These are phyloP conservation scores for Didymella exigua DNA, from an alignment of 2,329 filamentous ascomycete genomes.

Conservation along the genomic window DNA sequence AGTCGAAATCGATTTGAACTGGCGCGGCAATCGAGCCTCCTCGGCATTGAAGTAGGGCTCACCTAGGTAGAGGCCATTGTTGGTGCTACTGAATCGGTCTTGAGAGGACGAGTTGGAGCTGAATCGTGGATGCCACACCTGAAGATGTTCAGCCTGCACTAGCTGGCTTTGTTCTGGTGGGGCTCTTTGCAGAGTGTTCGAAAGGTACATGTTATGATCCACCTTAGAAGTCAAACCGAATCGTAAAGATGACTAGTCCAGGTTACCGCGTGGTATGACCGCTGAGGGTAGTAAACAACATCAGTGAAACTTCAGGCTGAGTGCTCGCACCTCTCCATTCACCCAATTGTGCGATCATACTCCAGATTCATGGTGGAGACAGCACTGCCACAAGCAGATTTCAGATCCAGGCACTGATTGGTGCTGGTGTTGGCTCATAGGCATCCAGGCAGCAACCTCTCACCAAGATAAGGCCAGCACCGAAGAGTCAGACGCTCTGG, in stretches of 20 bases:
- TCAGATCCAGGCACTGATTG: background rate
- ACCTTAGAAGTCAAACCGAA: too few relatives aligned
- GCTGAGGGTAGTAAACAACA: too few relatives aligned
- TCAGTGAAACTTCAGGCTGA: too few relatives aligned
- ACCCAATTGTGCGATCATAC: background rate
- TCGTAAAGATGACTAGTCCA: too few relatives aligned
- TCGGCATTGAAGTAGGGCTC: background rate
- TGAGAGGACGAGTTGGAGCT: background rate
- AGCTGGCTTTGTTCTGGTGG: background rate
- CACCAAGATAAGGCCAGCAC: background rate
- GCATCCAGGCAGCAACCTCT: slow-evolving; percentile 2
- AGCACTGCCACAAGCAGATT: background rate
- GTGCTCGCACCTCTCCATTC: background rate
- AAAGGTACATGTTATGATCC: too few relatives aligned
- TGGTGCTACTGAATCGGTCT: background rate
- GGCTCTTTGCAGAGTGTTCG: too few relatives aligned
- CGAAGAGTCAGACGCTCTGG: slow-evolving; percentile 5
- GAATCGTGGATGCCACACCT: background rate
- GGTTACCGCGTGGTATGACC: too few relatives aligned
- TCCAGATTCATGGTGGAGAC: background rate
- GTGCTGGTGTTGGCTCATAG: background rate
- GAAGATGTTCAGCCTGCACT: background rate
- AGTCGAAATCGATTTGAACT: background rate
- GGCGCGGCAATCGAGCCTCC: too few relatives aligned
- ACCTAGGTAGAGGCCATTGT: background rate